Conservation (phyloP, 441 rosid genomes). For the Kokia cookei region DNA sequence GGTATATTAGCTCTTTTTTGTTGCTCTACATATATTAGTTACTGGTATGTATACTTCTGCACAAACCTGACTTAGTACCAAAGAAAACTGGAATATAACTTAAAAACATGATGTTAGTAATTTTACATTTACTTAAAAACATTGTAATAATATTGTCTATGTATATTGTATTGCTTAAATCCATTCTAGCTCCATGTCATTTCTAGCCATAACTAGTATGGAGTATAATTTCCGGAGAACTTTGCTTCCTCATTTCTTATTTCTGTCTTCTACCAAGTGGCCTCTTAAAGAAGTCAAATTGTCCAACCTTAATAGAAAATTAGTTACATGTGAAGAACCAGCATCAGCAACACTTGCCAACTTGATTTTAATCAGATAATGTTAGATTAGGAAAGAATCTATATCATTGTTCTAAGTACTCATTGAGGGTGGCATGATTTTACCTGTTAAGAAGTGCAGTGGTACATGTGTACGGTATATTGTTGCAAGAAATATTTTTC, state of each 20-base stretch:
- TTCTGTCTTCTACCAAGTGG: not conserved
- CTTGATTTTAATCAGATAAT: not conserved
- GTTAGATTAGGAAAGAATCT: not conserved
- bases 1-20: slow-evolving; percentile 35
- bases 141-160: not conserved
- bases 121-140: not conserved
- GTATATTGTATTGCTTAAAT: not conserved
- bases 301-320: not conserved
- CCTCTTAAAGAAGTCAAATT: not conserved
- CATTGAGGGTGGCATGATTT: not conserved
- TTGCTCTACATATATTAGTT: slow-evolving; percentile 4
- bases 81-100: not conserved
- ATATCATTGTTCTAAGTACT: slow-evolving; percentile 1
- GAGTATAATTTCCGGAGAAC: not conserved
- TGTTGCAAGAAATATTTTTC: not conserved
- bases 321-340: not conserved
- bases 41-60: not conserved
- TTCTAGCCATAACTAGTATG: not conserved
- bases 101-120: not conserved
- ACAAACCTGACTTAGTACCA: not conserved
- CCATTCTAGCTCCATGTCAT: not conserved
- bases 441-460: not conserved
- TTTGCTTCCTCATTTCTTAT: not conserved
- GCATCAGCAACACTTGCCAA: not conserved
- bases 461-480: not conserved